These are phyloP conservation scores for Hypoxylon sp. DNA, from an alignment of 2,329 filamentous ascomycete species.

Conservation along the genomic window DNA sequence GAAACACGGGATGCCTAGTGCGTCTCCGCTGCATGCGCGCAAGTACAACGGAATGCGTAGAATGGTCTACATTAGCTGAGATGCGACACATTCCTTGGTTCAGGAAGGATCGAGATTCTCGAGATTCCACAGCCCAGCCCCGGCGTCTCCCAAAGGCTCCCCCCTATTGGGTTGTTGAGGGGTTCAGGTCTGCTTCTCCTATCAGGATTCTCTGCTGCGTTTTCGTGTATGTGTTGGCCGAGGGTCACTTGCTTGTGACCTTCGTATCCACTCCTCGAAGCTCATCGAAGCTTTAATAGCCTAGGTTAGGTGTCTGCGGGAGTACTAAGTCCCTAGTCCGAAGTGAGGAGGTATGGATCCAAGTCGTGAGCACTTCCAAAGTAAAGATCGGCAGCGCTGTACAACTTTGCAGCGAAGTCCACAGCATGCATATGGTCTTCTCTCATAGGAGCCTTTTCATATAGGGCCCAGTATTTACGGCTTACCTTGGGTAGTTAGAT, in stretches of 20 bases:
- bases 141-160: slow-evolving; percentile 14
- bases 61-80: slow-evolving; percentile 38
- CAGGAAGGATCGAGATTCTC: slow-evolving; percentile 39
- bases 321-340: slow-evolving; percentile 8
- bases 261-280: slow-evolving; percentile 7
- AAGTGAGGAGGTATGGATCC: slow-evolving; percentile 8
- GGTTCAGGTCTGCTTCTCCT: slow-evolving; percentile 6
- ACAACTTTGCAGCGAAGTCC: slow-evolving; percentile 4
- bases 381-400: slow-evolving; percentile 16
- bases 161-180: slow-evolving; percentile 11
- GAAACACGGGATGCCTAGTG: slow-evolving; percentile 36
- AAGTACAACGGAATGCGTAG: slow-evolving; percentile 28
- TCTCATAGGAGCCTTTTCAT: not conserved
- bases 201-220: slow-evolving; percentile 10
- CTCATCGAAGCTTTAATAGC: slow-evolving; percentile 15
- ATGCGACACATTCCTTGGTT: slow-evolving; percentile 40
- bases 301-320: not conserved
- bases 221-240: slow-evolving; percentile 21
- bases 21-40: slow-evolving; percentile 13
- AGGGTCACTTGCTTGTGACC: slow-evolving; percentile 7
- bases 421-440: not conserved
- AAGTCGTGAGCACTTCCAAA: slow-evolving; percentile 8
- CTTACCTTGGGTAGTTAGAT: not conserved
- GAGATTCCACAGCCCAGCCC: slow-evolving; percentile 33
- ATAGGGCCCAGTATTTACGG: not conserved